Conservation (phyloP, 179 eudicot species). For the Spergularia azorica region DNA sequence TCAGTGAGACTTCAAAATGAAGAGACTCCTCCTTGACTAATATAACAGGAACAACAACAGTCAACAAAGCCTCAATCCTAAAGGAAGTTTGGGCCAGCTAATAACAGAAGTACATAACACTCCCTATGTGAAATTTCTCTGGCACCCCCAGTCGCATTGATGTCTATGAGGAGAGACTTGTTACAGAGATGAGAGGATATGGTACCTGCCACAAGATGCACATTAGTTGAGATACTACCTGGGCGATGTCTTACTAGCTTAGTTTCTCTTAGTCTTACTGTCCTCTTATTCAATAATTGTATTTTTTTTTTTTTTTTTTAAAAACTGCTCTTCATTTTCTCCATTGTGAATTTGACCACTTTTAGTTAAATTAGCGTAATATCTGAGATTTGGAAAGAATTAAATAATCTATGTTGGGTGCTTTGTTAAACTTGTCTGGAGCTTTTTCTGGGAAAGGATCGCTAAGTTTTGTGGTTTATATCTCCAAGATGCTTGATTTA, state of each 20-base stretch:
- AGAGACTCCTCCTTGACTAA: too few relatives aligned
- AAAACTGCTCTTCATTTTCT: background rate
- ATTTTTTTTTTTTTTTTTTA: too few relatives aligned
- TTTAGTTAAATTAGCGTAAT: background rate
- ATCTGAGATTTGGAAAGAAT: background rate
- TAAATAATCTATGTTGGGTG: background rate
- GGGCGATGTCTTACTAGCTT: background rate
- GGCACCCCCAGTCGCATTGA: background rate
- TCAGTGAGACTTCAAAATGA: background rate
- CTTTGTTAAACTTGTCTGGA: background rate
- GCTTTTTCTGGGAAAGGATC: background rate
- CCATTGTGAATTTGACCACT: background rate
- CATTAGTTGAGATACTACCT: background rate
- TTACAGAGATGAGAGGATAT: background rate
- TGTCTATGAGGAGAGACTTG: background rate
- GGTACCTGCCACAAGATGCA: background rate
- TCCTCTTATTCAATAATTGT: too few relatives aligned
- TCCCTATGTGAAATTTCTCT: background rate
- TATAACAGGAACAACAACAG: too few relatives aligned
- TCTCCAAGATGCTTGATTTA: background rate
- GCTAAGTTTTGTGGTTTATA: background rate
- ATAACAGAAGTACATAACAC: too few relatives aligned
- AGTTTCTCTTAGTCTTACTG: too few relatives aligned
- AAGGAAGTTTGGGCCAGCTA: background rate
- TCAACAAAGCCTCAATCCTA: background rate